Conservation (phyloP, 768 basidiomycete species). For the Boletus bicolor region DNA sequence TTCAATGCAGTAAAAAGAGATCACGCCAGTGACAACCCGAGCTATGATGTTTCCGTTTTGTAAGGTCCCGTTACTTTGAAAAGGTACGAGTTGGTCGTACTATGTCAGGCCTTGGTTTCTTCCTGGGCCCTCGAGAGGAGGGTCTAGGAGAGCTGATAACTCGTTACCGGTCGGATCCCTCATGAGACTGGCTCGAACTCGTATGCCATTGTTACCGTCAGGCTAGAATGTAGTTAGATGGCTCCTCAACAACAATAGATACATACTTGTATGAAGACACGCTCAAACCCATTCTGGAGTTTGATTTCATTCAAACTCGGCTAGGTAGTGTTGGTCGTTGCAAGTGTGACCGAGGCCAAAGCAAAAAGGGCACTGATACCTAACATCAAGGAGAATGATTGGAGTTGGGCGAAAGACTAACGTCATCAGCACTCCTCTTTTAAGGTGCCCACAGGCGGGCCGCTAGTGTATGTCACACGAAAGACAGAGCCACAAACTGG, state of each 20-base stretch:
- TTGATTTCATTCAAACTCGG: conserved; percentile 31
- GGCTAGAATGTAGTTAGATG: not conserved
- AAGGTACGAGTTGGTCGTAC: not conserved
- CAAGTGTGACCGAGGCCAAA: not conserved
- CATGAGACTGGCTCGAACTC: not conserved
- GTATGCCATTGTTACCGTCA: not conserved
- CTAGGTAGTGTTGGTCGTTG: conserved; percentile 19
- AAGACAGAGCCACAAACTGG: not conserved
- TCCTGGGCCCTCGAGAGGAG: not conserved
- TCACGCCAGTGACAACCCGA: not conserved
- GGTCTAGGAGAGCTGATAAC: not conserved
- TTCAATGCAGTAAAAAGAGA: not conserved
- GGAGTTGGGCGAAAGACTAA: not conserved
- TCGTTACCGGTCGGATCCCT: not conserved
- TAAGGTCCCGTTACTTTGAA: not conserved
- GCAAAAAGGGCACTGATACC: not conserved
- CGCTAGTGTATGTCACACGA: not conserved
- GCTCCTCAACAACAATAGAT: not conserved
- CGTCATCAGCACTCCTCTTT: not conserved
- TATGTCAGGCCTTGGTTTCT: not conserved
- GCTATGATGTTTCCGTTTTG: not conserved
- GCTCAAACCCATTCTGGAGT: conserved; percentile 36
- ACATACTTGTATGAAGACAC: conserved; percentile 17
- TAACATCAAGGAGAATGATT: not conserved
- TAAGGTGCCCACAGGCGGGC: not conserved